phyloP scores from a whole-genome alignment of 768 basidiomycete species.

The Suillus placidus region DNA sequence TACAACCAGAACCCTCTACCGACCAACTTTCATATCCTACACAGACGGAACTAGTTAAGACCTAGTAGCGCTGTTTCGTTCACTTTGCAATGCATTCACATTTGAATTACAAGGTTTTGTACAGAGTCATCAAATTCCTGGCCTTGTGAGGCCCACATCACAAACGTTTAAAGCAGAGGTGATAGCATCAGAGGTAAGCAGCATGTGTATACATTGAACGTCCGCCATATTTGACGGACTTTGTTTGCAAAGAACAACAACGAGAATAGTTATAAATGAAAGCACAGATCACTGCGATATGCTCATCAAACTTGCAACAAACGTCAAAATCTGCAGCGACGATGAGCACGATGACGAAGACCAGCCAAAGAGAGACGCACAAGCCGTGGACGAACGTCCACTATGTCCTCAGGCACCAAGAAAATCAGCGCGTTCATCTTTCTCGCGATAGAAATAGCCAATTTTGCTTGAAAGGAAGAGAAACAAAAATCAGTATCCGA shows the following conservation, averaged over 20 bases:
- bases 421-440: constrained; percentile 97
- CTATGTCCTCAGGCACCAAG: constrained; percentile 95
- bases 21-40: constrained; percentile 4
- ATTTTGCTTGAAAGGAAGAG: constrained; percentile 65
- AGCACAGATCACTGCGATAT: constrained; percentile 45
- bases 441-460: constrained; percentile 97
- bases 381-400: constrained; percentile 88
- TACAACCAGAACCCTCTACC: constrained; percentile 40
- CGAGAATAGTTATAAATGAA: constrained; percentile 5
- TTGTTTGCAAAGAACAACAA: neutral
- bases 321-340: constrained; percentile 78
- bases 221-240: neutral
- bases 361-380: constrained; percentile 47
- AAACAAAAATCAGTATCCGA: constrained; percentile 5
- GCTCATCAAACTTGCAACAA: constrained; percentile 92
- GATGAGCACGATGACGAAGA: neutral
- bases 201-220: neutral
- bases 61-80: constrained; percentile 11
- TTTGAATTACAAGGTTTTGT: neutral
- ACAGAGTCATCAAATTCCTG: neutral
- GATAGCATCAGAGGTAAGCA: neutral
- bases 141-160: neutral
- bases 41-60: constrained; percentile 2
- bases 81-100: neutral
- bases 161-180: neutral